Evolutionary conservation across 192 early-diverging fungal genomes (phyloP).

Genomic region (Obelidium mucronatum): DNA sequence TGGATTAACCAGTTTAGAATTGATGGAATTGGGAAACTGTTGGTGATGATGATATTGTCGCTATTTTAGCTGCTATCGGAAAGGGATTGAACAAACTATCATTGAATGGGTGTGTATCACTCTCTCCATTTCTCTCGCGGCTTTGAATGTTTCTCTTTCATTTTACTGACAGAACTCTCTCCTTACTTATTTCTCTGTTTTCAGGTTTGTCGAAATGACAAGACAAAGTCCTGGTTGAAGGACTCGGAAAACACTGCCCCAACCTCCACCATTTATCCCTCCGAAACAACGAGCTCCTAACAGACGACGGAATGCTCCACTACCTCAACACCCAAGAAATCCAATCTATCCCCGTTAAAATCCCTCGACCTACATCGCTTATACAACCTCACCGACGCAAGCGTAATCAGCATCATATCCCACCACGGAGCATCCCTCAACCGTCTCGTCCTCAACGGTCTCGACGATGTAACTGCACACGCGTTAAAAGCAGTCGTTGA

Average conservation of each 20-base stretch:
- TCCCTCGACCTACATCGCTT: conserved; percentile 70
- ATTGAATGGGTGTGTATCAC: conserved; percentile 55
- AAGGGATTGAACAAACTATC: conserved; percentile 51
- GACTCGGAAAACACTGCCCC: conserved; percentile 62
- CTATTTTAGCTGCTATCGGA: conserved; percentile 36
- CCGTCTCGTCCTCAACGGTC: conserved; percentile 70
- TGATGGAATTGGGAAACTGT: conserved; percentile 55
- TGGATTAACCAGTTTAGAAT: conserved; percentile 46
- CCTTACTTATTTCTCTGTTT: not conserved
- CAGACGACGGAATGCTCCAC: conserved; percentile 58
- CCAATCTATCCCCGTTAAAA: conserved; percentile 47
- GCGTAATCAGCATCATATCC: conserved; percentile 60
- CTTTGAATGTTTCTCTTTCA: not conserved
- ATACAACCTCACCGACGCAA: conserved; percentile 68
- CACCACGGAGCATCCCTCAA: conserved; percentile 67
- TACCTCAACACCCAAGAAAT: conserved; percentile 54
- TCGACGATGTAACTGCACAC: conserved; percentile 68
- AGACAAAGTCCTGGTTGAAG: conserved; percentile 65
- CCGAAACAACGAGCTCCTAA: conserved; percentile 66
- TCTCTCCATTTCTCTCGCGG: no score
- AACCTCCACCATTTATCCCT: conserved; percentile 69
- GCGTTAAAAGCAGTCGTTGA: conserved; percentile 59
- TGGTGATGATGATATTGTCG: conserved; percentile 41
- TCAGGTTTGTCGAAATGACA: conserved; percentile 47
- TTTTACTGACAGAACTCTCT: not conserved